Base-by-base conservation (phyloP, 495 filamentous ascomycete species). In the Aspergillus bertholletiae region DNA sequence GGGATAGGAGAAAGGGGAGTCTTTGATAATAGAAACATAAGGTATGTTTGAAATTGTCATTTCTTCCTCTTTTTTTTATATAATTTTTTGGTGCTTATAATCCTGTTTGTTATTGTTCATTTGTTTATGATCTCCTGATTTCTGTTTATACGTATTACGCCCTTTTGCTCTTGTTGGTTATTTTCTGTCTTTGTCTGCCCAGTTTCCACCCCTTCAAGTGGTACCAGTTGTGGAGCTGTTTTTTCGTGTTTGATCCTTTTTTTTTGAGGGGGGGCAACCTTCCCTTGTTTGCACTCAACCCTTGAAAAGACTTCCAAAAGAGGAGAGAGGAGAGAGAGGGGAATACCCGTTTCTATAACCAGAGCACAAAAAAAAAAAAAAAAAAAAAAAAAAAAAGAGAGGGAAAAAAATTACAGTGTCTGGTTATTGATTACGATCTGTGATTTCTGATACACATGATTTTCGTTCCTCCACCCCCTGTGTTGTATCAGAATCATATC, bases 401-500 rank as follows among this genome's bases (percentile, higher is more conserved):
- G 40, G 41, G 11, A 46, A 35, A 26, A 28, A 23, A 35, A 17
- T 40, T n/a, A 13, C 7, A 32, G 22, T 11, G 26, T n/a, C 3
- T 22, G 21, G 48, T 24, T 51, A n/a, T 24, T 30, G 32, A 51
- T 40, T 49, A 35, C 20, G 49, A 62, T 57, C 55, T 55, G 48
- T 62, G 49, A 49, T 53, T 58, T 58, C 46, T 22, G 27, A 49
- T 49, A 26, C 46, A 35, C 46, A 49, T 49, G 26, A 22, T 51
- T 45, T n/a, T 32, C 13, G 12, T 45, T 22, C 47, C 46, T 48
- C 58, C 45, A 49, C 50, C 58, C 43, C 58, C 46, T 54, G 49
- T 45, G 23, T 39, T 55, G 40, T 49, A 53, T 51, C 44, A 53
- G 55, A 53, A 53, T 23, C 52, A 47, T 55, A 53, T 48, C 41